Evolutionary conservation across 1,139 yeast genomes (phyloP).

Genomic region (Kazachstania sp.): DNA sequence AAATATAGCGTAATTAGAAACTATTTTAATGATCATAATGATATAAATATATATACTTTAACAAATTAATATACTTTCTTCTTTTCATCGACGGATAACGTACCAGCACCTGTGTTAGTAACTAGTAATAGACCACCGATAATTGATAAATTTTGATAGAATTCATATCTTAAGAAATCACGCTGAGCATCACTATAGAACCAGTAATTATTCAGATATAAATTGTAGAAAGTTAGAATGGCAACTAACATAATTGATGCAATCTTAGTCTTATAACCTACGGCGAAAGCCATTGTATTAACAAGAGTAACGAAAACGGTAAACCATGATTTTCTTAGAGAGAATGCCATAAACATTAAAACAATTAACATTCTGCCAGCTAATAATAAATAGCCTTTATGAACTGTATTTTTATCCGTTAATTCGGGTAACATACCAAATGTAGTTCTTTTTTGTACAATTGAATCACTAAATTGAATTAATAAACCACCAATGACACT

Average conservation of each 20-base stretch:
- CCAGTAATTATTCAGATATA: conserved; percentile 88
- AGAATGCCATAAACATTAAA: conserved; percentile 77
- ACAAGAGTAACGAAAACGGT: conserved; percentile 56
- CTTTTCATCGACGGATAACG: conserved; percentile 88
- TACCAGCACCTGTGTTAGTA: conserved; percentile 96
- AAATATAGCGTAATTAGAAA: no score
- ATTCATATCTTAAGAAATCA: conserved; percentile 86
- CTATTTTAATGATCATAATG: no score
- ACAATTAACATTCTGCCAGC: conserved; percentile 87
- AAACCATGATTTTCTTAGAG: conserved; percentile 67
- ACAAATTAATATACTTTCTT: conserved; percentile 66
- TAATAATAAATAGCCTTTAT: conserved; percentile 73
- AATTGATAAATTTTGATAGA: conserved; percentile 88
- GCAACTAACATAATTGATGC: conserved; percentile 75
- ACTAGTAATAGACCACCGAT: conserved; percentile 89
- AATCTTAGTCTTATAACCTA: conserved; percentile 89
- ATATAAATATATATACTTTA: neutral
- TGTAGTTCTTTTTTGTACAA: conserved; percentile 66
- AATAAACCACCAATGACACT: conserved; percentile 90
- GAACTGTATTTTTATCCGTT: conserved; percentile 64
- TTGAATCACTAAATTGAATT: conserved; percentile 78
- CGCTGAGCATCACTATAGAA: conserved; percentile 58
- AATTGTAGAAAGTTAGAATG: conserved; percentile 66
- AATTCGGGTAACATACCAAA: conserved; percentile 85
- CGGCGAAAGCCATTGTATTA: conserved; percentile 72